Base-by-base conservation (phyloP, 2,329 filamentous ascomycete species). In the Fusarium sacchari region DNA sequence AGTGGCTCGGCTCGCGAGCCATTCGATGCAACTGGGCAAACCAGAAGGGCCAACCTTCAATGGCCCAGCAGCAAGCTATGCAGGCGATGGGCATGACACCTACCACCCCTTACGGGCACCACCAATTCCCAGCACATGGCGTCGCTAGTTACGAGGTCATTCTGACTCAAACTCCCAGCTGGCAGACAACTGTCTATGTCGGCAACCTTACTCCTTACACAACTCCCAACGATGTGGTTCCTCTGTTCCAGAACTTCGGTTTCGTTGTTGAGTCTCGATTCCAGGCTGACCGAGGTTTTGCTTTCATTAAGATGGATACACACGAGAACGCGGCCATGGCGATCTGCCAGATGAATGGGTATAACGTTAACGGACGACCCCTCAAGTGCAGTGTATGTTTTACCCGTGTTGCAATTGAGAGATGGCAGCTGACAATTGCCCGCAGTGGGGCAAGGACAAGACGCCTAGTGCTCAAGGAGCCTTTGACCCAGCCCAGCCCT, bases 11-110 rank as follows among this genome's bases (percentile, higher is more conserved):
- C 61, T 98, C 96, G 78, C 94, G 96, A 74, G 96, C 96, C 44
- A 99, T 99, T 81, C 95, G 96, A 78, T 98, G 96, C 89, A 99
- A 99, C 88, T 99, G 96, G 96, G 96, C 96, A 69, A 99, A 99
- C 86, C 96, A 99, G 82, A 99, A 99, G 88, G 96, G 96, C n/a
- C 96, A 99, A 81, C 96, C 96, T 64, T 98, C 96, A 5, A 98
- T 98, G 83, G 95, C 95, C 55, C 96, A 99, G 85, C 96, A 98
- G 85, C 94, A 97, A 84, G 94, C 95, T 42, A 96, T 99, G 94
- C 93, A 93, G 71, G 93, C 95, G 67, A 97, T 98, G 94, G 96
- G 96, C 81, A 95, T 99, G 93, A 97, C 96, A 32, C 96, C 96
- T 10, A 97, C 96, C 36, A 98, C 95, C 52, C 95, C 96, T 18